Base-by-base conservation (phyloP, 176 grass and related monocot species). In the Stipa capillata region DNA sequence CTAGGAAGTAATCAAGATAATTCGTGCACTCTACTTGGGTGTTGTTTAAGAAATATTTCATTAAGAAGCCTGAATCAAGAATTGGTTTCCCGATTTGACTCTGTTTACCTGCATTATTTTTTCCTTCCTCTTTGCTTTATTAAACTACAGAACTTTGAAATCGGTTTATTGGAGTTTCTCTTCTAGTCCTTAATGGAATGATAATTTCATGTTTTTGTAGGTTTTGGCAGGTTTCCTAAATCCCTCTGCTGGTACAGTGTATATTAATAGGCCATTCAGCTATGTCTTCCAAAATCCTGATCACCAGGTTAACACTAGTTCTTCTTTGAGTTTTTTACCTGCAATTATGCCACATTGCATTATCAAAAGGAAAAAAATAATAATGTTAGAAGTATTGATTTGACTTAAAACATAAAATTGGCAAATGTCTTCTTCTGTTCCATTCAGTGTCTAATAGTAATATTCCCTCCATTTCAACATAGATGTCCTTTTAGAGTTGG, bases 261-360 rank as follows among this genome's bases (percentile, higher is more conserved):
- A 72, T 65, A 57, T 92, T 78, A 87, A 88, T 61, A 84, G 77
- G 33, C 91, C 91, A 35, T 90, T 83, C 79, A 97, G 94, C 82
- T 92, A 94, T 84, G 94, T 97, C 68, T 97, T 97, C 84, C 94
- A 97, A 73, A 97, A 97, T 88, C 94, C 94, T 36, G 91, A 97
- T 77, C 91, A 94, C 76, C 94, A 94, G 94, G 94, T 97, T 66
- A 57, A 82, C 77, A 37, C 67, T 74, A 64, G 1, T 18, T 75
- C 41, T 77, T 11, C 37, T 69, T 66, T 35, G 37, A 24, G 2
- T 56, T 63, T 74, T 36, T 15, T 71, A 59, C 41, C 55, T 42
- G 14, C 33, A 79, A 28, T 74, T 29, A 34, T 39, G 31, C 43
- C 51, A n/a, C 29, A 67, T 13, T 16, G 2, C 4, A 41, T 69